Base-by-base conservation (phyloP, 164 flowering plant species). In the Berberis vulgaris region DNA sequence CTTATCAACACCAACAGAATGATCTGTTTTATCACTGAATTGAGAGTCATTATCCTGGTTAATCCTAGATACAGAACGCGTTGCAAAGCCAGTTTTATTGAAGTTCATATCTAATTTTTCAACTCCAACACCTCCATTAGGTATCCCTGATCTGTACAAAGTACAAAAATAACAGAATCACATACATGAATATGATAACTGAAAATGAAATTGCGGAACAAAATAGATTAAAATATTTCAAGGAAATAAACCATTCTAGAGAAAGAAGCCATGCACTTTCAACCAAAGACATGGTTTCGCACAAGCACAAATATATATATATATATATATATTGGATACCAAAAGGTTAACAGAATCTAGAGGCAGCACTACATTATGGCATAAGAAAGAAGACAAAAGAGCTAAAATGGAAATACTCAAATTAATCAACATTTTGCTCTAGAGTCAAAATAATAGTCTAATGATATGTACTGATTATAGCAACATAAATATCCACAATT, bases 11-110 rank as follows among this genome's bases (percentile, higher is more conserved):
- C 79, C 77, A 73, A 60, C 57, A 66, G 78, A 62, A 49, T 82
- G 83, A 46, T 86, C 96, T 74, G 81, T 86, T 78, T 74, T 78
- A 57, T 92, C 95, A 73, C 53, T 74, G 54, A 67, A 73, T 71
- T 78, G 73, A 63, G 84, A 70, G 60, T 56, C 73, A 69, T 61
- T 82, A 8, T 87, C 98, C 59, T 70, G 83, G 38, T 92, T 93
- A 72, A 67, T 66, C 81, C 81, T 79, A 44, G 80, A 68, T 41
- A 74, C 47, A 11, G 89, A 76, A 39, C 95, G 85, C 43, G 69
- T 62, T 66, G 77, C 78, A 73, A 76, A 76, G 65, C 85, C 71
- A 63, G 72, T 73, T 54, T 78, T 83, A 63, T 83, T 93, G 13
- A 77, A 62, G 47, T 69, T 67, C 41, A 77, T 70, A 69, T 89